Percentiles rank a stretch among this genome's conserved stretches.
phyloP scores from a whole-genome alignment of 2,329 filamentous ascomycete species.

The Colletotrichum sublineola region DNA sequence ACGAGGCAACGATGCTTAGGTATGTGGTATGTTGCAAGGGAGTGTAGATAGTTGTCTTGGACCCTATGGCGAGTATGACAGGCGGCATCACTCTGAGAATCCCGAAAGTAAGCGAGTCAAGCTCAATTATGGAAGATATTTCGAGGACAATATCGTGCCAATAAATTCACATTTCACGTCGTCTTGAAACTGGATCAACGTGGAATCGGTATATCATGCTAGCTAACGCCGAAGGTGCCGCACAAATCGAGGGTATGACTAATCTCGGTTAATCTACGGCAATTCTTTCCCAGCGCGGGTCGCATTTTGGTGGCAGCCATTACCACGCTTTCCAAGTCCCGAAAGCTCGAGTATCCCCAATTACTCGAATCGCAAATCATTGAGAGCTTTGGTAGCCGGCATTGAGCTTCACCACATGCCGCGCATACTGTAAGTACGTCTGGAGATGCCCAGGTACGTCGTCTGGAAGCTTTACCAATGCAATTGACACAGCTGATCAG shows the following conservation, averaged over 20 bases:
- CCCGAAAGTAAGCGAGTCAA: accelerated
- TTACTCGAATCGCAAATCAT: conserved; percentile 32
- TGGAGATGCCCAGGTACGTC: conserved; percentile 38
- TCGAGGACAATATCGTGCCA: background rate
- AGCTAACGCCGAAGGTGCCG: background rate
- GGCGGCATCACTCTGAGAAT: background rate
- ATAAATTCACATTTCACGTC: background rate
- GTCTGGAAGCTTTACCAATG: background rate
- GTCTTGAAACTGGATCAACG: background rate
- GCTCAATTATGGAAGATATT: background rate
- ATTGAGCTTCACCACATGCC: conserved; percentile 41
- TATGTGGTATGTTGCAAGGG: background rate
- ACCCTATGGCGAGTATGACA: background rate
- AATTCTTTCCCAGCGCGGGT: conserved; percentile 14
- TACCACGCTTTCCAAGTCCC: conserved; percentile 27
- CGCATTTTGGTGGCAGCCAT: conserved; percentile 36
- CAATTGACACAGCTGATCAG: background rate
- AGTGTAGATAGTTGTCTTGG: background rate
- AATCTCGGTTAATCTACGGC: conserved; percentile 37
- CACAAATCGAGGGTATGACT: conserved; percentile 16
- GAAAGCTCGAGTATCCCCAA: conserved; percentile 34
- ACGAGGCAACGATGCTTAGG: background rate
- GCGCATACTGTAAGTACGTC: conserved; percentile 15
- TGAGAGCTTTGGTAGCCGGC: conserved; percentile 34
- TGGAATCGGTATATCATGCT: background rate